These are phyloP conservation scores for Coemansia sp. DNA, from an alignment of 192 early-diverging fungal genomes.

Conservation along the genomic window DNA sequence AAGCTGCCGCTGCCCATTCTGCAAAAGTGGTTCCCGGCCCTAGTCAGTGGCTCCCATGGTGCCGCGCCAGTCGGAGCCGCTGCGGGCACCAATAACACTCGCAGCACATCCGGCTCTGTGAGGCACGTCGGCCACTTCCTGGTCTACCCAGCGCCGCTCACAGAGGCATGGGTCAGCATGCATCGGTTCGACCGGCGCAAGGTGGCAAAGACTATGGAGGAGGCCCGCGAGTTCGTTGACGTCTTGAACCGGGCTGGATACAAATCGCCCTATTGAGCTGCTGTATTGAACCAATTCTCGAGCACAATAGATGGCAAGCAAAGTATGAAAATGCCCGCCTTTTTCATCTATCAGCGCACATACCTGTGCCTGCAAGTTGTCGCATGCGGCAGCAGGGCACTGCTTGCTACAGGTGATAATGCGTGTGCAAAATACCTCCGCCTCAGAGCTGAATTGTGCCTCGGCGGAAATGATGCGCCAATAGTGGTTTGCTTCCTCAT, in stretches of 20 bases:
- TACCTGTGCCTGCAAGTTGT: not conserved
- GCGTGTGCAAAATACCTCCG: not conserved
- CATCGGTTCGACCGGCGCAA: conserved; percentile 30
- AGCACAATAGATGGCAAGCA: not conserved
- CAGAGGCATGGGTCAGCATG: conserved; percentile 49
- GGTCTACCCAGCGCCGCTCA: conserved; percentile 35
- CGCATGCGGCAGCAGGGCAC: conserved; percentile 2
- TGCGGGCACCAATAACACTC: conserved; percentile 6
- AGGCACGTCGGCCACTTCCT: conserved; percentile 15
- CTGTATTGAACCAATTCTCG: not conserved
- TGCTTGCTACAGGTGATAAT: not conserved
- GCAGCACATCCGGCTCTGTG: conserved; percentile 2
- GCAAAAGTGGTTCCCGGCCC: conserved; percentile 45
- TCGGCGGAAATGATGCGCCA: not conserved
- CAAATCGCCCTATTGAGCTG: conserved; percentile 34
- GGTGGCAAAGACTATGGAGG: conserved; percentile 30
- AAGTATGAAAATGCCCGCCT: not conserved
- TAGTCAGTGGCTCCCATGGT: conserved; percentile 2
- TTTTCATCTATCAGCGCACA: conserved; percentile 3
- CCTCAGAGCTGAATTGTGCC: not conserved
- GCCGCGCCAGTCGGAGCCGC: not conserved
- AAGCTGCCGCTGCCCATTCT: conserved; percentile 30
- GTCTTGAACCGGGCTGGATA: conserved; percentile 44
- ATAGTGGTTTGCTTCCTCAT: not conserved
- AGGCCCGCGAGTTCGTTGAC: conserved; percentile 44